Conservation (phyloP, 1,284 basidiomycete species). For the Clitocybe nebularis region DNA sequence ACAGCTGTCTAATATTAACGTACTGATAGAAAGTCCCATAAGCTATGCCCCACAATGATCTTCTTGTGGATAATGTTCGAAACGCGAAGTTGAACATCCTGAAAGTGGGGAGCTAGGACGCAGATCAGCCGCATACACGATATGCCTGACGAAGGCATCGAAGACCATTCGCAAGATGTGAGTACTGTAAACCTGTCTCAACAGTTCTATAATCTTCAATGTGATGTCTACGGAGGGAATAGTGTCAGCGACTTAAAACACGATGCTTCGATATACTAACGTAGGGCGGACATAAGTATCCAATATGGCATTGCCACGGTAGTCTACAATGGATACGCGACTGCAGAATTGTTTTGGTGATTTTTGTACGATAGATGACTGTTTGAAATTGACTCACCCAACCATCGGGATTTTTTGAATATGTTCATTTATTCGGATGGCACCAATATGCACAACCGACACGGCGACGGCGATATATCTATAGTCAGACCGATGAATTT, state of each 20-base stretch:
- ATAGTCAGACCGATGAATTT: neutral
- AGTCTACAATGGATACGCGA: constrained; percentile 39
- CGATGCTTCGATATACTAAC: constrained; percentile 30
- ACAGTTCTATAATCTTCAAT: constrained; percentile 45
- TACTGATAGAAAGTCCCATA: constrained; percentile 57
- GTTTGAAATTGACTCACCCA: constrained; percentile 35
- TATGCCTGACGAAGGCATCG: constrained; percentile 5
- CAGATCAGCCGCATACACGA: neutral
- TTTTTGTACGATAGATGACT: constrained; percentile 6
- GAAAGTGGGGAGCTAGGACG: constrained; percentile 41
- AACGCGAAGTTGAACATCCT: constrained; percentile 43
- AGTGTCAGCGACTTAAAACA: constrained; percentile 3
- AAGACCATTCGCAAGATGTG: constrained; percentile 39
- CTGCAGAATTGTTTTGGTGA: too few relatives aligned
- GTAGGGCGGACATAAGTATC: constrained; percentile 55
- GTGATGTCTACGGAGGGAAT: constrained; percentile 29
- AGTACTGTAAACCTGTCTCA: constrained; percentile 43
- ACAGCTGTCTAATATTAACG: too few relatives aligned
- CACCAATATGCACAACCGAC: constrained; percentile 41
- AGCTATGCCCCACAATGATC: constrained; percentile 50
- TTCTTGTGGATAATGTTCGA: constrained; percentile 40
- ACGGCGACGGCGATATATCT: constrained; percentile 47
- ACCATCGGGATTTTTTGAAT: constrained; percentile 41
- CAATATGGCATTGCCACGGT: constrained; percentile 43
- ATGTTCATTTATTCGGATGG: constrained; percentile 17